Evolutionary conservation across 2,329 filamentous ascomycete species (phyloP).

Genomic region (Aspergillus sp.): DNA sequence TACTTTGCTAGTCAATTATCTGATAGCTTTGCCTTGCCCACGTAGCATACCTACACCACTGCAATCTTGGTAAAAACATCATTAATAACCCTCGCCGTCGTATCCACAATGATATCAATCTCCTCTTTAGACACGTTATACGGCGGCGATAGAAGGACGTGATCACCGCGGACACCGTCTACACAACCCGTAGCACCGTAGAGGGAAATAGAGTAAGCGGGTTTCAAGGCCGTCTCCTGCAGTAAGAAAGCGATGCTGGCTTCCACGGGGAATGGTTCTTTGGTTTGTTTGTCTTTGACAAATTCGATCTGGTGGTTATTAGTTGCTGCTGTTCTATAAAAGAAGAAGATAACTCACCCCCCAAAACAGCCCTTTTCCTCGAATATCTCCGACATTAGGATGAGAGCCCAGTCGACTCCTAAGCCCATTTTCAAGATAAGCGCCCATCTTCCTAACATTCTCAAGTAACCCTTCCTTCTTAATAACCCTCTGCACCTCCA

Average conservation of each 20-base stretch:
- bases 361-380: conserved; percentile 57
- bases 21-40: too few species aligned
- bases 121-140: conserved; percentile 59
- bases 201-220: conserved; percentile 49
- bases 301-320: conserved; percentile 47
- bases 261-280: conserved; percentile 48
- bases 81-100: conserved; percentile 47
- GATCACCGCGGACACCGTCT: conserved; percentile 60
- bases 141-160: conserved; percentile 65
- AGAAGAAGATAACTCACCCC: conserved; percentile 41
- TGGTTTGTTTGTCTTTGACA: conserved; percentile 51
- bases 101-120: conserved; percentile 52
- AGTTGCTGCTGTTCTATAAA: too few species aligned
- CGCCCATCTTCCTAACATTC: conserved; percentile 55
- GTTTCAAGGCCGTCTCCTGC: conserved; percentile 45
- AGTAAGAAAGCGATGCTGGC: conserved; percentile 45
- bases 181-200: conserved; percentile 62
- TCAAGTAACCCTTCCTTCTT: conserved; percentile 52
- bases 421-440: conserved; percentile 37
- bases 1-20: too few species aligned
- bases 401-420: conserved; percentile 40
- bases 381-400: conserved; percentile 53
- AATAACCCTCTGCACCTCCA: conserved; percentile 59
- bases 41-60: too few species aligned
- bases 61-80: conserved; percentile 38